These are phyloP conservation scores for Pezicula carpinea DNA, from an alignment of 2,329 filamentous ascomycete genomes.

Conservation along the genomic window DNA sequence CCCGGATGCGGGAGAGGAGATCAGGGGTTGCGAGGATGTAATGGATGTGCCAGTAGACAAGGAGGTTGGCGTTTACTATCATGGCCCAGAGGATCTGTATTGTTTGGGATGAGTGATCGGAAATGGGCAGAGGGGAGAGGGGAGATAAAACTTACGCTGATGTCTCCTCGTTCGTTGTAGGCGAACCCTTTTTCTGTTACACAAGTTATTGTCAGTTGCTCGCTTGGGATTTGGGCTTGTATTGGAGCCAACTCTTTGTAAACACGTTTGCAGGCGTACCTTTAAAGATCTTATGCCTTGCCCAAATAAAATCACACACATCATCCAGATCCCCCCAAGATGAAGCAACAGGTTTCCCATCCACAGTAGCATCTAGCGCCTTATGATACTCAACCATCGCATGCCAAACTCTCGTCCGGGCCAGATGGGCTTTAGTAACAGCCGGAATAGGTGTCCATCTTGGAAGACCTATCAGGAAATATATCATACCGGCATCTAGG, in stretches of 20 bases:
- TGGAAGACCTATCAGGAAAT: conserved; percentile 49
- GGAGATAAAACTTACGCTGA: conserved; percentile 28
- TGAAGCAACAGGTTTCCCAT: conserved; percentile 34
- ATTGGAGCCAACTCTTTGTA: conserved; percentile 2
- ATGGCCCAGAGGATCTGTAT: conserved; percentile 46
- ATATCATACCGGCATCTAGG: conserved; percentile 49
- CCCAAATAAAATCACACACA: conserved; percentile 38
- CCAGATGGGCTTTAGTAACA: conserved; percentile 42
- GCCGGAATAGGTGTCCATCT: conserved; percentile 49
- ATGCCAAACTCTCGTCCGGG: conserved; percentile 36
- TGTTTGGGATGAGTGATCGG: neutral
- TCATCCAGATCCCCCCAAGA: conserved; percentile 44
- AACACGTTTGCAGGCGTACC: conserved; percentile 14
- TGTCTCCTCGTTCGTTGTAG: conserved; percentile 35
- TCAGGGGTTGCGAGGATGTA: conserved; percentile 37
- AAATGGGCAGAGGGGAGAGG: no score
- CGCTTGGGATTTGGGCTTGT: conserved; percentile 19
- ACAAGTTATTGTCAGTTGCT: conserved; percentile 9
- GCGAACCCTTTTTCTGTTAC: conserved; percentile 30
- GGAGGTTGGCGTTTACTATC: conserved; percentile 45
- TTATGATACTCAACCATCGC: conserved; percentile 36
- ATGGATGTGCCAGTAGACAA: conserved; percentile 47
- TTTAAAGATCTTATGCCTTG: conserved; percentile 35
- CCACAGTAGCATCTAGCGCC: conserved; percentile 36
- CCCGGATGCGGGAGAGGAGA: conserved; percentile 36